phyloP scores from a whole-genome alignment of 495 filamentous ascomycete species.

The Daldinia loculata region DNA sequence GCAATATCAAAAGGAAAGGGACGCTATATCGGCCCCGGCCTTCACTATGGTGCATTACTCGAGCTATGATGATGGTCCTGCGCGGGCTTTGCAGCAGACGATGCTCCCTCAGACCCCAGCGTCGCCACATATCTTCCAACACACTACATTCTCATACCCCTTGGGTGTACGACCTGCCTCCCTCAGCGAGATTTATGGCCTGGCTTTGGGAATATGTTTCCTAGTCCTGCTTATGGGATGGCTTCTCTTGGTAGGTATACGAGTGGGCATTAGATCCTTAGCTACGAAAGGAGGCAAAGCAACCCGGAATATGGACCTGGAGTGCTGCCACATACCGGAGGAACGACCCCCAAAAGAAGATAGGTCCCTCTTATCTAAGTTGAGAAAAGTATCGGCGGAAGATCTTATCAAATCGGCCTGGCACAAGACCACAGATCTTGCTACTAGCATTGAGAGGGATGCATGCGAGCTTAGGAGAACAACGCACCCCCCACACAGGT shows the following conservation, averaged over 20 bases:
- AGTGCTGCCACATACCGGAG: background rate
- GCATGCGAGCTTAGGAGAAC: constrained; percentile 7
- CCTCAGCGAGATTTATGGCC: constrained; percentile 19
- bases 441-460: constrained; percentile 22
- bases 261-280: background rate
- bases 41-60: constrained; percentile 6
- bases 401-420: constrained; percentile 18
- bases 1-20: background rate
- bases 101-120: background rate
- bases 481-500: background rate
- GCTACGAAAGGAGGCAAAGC: background rate
- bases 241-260: constrained; percentile 20
- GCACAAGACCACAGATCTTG: constrained; percentile 17
- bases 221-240: constrained; percentile 24
- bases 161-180: constrained; percentile 4
- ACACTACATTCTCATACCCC: background rate
- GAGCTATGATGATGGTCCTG: background rate
- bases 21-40: constrained; percentile 7
- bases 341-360: constrained; percentile 1
- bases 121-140: constrained; percentile 4
- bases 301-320: background rate
- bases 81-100: background rate
- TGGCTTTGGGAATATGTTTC: constrained; percentile 29
- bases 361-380: constrained; percentile 15
- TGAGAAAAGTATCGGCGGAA: constrained; percentile 18